Conservation (phyloP, 306 rosid species). For the Senna siamea region DNA sequence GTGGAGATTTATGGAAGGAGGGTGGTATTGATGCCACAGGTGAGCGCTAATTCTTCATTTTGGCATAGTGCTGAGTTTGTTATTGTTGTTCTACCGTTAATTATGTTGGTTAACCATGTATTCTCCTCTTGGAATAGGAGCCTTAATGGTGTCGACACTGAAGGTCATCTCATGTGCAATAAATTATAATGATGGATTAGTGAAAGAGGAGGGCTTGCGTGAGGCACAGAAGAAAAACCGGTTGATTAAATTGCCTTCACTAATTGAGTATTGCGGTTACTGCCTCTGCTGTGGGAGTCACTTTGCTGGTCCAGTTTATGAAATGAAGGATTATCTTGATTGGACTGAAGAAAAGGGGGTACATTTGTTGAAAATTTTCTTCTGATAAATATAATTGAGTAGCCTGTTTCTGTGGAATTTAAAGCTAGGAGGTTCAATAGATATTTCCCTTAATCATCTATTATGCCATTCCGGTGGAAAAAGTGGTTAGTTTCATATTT, state of each 20-base stretch:
- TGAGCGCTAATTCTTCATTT: constrained; percentile 44
- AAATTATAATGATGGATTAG: constrained; percentile 84
- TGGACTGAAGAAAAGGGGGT: constrained; percentile 97
- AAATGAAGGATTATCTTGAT: constrained; percentile 91
- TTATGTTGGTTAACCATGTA: constrained; percentile 24
- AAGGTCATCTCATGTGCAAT: constrained; percentile 89
- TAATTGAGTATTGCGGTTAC: constrained; percentile 82
- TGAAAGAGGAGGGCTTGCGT: constrained; percentile 82
- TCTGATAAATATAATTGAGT: neutral
- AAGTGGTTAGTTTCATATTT: too few relatives aligned
- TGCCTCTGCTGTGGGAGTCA: constrained; percentile 95
- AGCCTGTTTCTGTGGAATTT: neutral
- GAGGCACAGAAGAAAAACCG: constrained; percentile 88
- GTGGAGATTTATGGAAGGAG: constrained; percentile 99
- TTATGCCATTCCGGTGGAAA: too few relatives aligned
- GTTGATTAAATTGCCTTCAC: constrained; percentile 70
- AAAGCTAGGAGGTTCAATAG: neutral
- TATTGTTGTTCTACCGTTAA: neutral
- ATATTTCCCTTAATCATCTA: neutral
- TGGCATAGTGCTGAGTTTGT: neutral
- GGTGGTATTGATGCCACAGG: constrained; percentile 99
- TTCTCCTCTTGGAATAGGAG: constrained; percentile 61
- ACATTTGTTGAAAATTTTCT: constrained; percentile 22
- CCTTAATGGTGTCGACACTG: constrained; percentile 89
- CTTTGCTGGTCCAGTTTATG: constrained; percentile 97